Conservation (phyloP, 495 filamentous ascomycete species). For the Penicillium bovifimosum region DNA sequence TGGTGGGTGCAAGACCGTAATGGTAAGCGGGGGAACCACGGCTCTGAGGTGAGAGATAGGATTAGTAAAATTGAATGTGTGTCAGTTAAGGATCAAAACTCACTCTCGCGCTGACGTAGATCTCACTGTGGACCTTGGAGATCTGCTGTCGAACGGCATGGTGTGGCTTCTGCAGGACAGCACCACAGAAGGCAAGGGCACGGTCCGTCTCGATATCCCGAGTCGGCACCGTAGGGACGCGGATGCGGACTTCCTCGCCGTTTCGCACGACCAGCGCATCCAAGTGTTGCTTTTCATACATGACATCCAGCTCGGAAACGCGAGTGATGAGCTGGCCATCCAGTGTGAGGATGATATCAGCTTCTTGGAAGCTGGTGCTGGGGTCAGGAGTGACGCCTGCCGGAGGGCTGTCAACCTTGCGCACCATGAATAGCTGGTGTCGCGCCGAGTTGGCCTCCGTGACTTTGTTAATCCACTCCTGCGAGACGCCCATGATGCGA, state of each 20-base stretch:
- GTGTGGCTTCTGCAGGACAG: slow-evolving; percentile 87
- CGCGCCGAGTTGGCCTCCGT: slow-evolving; percentile 78
- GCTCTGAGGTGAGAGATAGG: slow-evolving; percentile 31
- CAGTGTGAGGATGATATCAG: slow-evolving; percentile 86
- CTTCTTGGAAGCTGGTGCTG: slow-evolving; percentile 62
- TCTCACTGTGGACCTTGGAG: slow-evolving; percentile 87
- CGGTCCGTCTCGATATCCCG: slow-evolving; percentile 88
- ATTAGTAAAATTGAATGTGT: slow-evolving; percentile 6
- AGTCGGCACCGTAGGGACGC: slow-evolving; percentile 80
- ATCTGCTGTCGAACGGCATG: slow-evolving; percentile 97
- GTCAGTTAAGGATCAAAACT: slow-evolving; percentile 12
- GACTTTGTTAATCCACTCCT: slow-evolving; percentile 91
- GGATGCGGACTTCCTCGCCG: slow-evolving; percentile 69
- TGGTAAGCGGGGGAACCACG: slow-evolving; percentile 85
- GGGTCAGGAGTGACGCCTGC: slow-evolving; percentile 30
- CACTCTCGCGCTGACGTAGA: slow-evolving; percentile 88
- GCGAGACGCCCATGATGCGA: slow-evolving; percentile 94
- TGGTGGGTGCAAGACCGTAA: slow-evolving; percentile 90
- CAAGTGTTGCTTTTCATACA: slow-evolving; percentile 84
- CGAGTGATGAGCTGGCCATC: slow-evolving; percentile 90
- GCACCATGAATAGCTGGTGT: slow-evolving; percentile 98
- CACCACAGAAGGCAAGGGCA: slow-evolving; percentile 91
- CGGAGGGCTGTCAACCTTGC: slow-evolving; percentile 77
- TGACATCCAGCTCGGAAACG: slow-evolving; percentile 87
- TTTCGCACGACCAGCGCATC: slow-evolving; percentile 85